Conservation (phyloP, 2,329 filamentous ascomycete genomes). For the Colletotrichum chrysophilum region DNA sequence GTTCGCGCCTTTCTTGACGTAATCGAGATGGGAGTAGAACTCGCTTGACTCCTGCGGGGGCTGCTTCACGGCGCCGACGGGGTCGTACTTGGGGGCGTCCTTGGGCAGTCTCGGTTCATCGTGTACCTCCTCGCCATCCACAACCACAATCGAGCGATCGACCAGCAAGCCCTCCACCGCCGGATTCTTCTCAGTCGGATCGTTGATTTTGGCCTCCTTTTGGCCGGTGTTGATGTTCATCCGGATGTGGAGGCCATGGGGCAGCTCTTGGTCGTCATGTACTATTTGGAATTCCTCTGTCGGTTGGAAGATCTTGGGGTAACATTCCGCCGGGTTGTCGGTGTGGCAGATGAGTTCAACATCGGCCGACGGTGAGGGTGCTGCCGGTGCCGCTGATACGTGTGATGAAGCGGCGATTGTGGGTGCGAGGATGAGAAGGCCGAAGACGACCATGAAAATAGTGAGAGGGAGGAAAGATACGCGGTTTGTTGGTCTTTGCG, state of each 20-base stretch:
- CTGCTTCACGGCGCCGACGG: constrained; percentile 61
- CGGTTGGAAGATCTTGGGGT: constrained; percentile 67
- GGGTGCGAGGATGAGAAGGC: constrained; percentile 6
- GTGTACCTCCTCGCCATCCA: constrained; percentile 50
- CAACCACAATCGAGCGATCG: constrained; percentile 57
- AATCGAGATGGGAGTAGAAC: constrained; percentile 23
- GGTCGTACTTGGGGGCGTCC: constrained; percentile 62
- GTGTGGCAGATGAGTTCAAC: constrained; percentile 71
- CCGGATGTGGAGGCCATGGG: constrained; percentile 69
- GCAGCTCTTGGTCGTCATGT: constrained; percentile 68
- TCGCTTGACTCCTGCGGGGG: constrained; percentile 41
- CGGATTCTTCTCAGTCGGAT: constrained; percentile 55
- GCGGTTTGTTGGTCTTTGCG: not conserved
- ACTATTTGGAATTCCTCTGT: constrained; percentile 70
- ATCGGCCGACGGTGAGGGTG: constrained; percentile 39
- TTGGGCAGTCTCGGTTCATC: constrained; percentile 42
- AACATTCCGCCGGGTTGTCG: constrained; percentile 65
- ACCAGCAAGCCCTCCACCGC: constrained; percentile 56
- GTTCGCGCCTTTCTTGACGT: constrained; percentile 24
- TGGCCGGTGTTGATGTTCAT: constrained; percentile 68
- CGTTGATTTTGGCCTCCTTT: constrained; percentile 71
- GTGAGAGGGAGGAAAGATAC: not conserved
- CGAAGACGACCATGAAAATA: constrained; percentile 10
- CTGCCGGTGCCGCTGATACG: not conserved
- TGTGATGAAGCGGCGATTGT: constrained; percentile 1